A percentile compares a stretch with the other conserved stretches of the same genome.
phyloP scores from a whole-genome alignment of 1,139 yeast genomes.

The Barnettozyma hawaiiensis region DNA sequence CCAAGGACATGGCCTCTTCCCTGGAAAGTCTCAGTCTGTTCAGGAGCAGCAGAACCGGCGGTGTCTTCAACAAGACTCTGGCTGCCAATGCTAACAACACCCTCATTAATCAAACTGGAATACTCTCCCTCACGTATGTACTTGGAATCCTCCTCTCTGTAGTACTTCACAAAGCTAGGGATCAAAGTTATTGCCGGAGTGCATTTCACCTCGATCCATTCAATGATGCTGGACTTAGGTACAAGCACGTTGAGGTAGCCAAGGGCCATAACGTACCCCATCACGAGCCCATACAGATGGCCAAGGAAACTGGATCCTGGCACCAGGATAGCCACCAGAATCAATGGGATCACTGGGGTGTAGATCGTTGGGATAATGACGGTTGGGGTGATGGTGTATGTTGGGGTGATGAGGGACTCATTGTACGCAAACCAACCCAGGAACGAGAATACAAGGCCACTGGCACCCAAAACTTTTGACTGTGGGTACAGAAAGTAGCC shows the following conservation, averaged over 20 bases:
- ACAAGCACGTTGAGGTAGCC: conserved; percentile 51
- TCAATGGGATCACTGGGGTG: conserved; percentile 51
- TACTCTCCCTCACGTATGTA: conserved; percentile 35
- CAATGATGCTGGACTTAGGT: conserved; percentile 55
- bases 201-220: conserved; percentile 59
- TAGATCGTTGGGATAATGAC: conserved; percentile 53
- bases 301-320: conserved; percentile 71
- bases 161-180: conserved; percentile 48
- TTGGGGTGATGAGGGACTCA: conserved; percentile 50
- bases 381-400: conserved; percentile 31
- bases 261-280: conserved; percentile 51
- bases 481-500: conserved; percentile 52
- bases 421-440: conserved; percentile 57
- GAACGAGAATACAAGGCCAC: conserved; percentile 75
- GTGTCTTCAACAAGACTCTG: background rate
- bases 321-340: conserved; percentile 43
- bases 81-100: conserved; percentile 9
- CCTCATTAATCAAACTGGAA: conserved; percentile 22
- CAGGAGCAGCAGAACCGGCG: too few species aligned
- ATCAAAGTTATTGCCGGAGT: conserved; percentile 45
- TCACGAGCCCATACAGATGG: conserved; percentile 49
- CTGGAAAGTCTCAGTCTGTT: conserved; percentile 8
- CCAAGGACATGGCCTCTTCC: conserved; percentile 37
- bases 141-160: conserved; percentile 52
- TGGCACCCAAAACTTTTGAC: conserved; percentile 54